A percentile compares a stretch with the other conserved stretches of the same genome.
Evolutionary conservation across 2,329 filamentous ascomycete genomes (phyloP).

Genomic region (Ophiostoma angusticollis): DNA sequence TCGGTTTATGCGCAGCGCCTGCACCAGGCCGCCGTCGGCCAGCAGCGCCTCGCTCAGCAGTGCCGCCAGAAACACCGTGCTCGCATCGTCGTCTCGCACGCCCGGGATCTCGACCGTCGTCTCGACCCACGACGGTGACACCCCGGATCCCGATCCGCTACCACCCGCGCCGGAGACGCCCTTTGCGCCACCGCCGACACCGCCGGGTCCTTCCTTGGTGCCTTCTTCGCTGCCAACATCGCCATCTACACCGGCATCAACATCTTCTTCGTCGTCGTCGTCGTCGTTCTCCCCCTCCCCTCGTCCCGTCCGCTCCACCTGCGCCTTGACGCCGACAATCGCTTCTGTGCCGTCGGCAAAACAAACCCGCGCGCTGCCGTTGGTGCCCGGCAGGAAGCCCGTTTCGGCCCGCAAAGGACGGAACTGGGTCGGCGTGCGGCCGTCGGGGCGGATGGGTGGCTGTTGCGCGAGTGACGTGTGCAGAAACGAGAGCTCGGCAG

Average conservation of each 20-base stretch:
- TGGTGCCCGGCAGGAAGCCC: conserved; percentile 75
- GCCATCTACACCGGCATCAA: conserved; percentile 2
- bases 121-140: conserved; percentile 55
- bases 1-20: conserved; percentile 71
- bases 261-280: conserved; percentile 12
- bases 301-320: conserved; percentile 61
- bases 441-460: conserved; percentile 83
- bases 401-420: conserved; percentile 83
- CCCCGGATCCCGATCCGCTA: conserved; percentile 20
- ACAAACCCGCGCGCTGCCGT: conserved; percentile 85
- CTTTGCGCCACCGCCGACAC: too few species aligned
- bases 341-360: conserved; percentile 94
- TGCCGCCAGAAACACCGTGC: conserved; percentile 73
- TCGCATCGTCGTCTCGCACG: conserved; percentile 76
- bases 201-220: too few species aligned
- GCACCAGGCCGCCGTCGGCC: conserved; percentile 54
- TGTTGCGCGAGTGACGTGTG: conserved; percentile 70
- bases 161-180: conserved; percentile 15
- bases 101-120: conserved; percentile 86
- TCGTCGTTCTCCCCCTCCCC: conserved; percentile 17
- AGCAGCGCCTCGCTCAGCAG: conserved; percentile 84
- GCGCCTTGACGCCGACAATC: conserved; percentile 88
- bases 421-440: conserved; percentile 71
- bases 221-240: conserved; percentile 14
- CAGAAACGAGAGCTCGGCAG: conserved; percentile 91